Conservation (phyloP, 164 flowering plant genomes). For the Stephania yunnanensis region DNA sequence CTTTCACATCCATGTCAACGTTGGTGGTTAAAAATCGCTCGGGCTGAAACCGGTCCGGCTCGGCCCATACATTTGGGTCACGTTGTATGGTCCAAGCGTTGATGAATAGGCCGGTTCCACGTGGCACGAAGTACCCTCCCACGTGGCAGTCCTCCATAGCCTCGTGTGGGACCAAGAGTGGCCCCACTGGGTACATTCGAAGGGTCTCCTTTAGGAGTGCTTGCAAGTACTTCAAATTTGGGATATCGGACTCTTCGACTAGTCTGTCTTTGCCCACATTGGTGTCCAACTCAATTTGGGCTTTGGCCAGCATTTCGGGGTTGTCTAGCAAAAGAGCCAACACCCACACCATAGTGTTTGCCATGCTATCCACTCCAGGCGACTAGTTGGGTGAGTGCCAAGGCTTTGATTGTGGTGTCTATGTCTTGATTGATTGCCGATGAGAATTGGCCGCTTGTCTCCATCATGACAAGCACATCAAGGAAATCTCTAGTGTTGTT, state of each 20-base stretch:
- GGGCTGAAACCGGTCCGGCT: not conserved
- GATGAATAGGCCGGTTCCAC: not conserved
- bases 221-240: not conserved
- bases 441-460: not conserved
- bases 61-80: conserved; percentile 3
- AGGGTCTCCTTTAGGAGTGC: not conserved
- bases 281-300: not conserved
- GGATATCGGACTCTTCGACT: not conserved
- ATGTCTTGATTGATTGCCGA: not conserved
- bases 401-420: not conserved
- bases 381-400: not conserved
- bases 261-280: not conserved
- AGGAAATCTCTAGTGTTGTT: not conserved
- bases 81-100: conserved; percentile 3
- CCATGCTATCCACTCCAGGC: not conserved
- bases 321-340: not conserved
- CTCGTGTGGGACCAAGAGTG: not conserved
- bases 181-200: not conserved
- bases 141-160: not conserved
- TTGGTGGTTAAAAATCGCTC: conserved; percentile 5
- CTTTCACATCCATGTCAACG: not conserved
- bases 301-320: not conserved
- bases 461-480: not conserved
- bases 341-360: not conserved
- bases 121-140: not conserved